Percentiles rank a stretch among this genome's conserved stretches.
phyloP scores from a whole-genome alignment of 441 rosid genomes.

The Adansonia grandidieri region DNA sequence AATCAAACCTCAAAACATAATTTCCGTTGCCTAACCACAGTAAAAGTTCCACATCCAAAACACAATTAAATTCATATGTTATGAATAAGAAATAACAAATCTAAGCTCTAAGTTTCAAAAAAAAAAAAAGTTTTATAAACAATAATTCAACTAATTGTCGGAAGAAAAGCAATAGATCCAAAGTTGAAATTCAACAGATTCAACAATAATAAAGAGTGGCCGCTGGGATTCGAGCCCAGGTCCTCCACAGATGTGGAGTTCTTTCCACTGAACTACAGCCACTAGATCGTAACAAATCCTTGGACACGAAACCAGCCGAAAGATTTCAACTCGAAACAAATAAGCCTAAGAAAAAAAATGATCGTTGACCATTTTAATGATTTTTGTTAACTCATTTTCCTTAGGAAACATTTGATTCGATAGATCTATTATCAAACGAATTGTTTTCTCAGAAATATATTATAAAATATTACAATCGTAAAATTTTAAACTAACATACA shows the following conservation, averaged over 20 bases:
- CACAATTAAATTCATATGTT: not conserved
- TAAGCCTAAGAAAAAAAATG: not conserved
- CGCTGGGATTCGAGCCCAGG: conserved; percentile 76
- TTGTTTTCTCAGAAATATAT: not conserved
- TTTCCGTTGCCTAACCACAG: not conserved
- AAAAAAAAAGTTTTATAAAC: not conserved
- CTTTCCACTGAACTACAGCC: conserved; percentile 31
- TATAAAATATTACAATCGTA: not conserved
- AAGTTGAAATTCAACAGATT: not conserved
- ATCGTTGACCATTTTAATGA: not conserved
- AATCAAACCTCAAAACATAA: not conserved
- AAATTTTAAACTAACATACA: not conserved
- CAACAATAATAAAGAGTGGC: conserved; percentile 34
- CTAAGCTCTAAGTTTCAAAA: not conserved
- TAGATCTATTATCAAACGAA: not conserved
- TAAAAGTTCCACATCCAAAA: no score
- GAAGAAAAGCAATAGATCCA: not conserved
- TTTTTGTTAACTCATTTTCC: not conserved
- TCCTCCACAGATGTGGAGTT: conserved; percentile 38
- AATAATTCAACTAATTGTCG: not conserved
- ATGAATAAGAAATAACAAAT: not conserved
- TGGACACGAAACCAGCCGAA: not conserved
- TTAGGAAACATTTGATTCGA: not conserved
- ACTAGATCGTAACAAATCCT: not conserved
- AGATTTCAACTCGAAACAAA: not conserved